Base-by-base conservation (phyloP, 1,139 yeast genomes). In the Suhomyces maxii region DNA sequence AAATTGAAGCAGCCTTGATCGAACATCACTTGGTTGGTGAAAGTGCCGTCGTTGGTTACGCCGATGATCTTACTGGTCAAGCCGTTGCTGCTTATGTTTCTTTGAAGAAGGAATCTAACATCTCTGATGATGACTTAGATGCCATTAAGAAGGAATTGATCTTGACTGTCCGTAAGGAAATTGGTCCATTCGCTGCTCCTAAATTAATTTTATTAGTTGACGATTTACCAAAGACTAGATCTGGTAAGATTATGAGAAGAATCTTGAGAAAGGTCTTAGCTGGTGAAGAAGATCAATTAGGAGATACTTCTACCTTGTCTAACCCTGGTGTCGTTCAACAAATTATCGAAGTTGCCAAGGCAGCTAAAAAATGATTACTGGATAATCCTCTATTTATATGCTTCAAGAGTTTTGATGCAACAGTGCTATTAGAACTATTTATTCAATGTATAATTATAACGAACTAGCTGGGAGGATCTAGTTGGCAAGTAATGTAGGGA, bases 121-220 rank as follows among this genome's bases (percentile, higher is more conserved):
- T 65, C 32, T 57, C 65, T 10, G 66, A 67, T 28, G 81, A 73
- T 44, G 83, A 78, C 49, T 55, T 73, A 46, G 80, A 74, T 37
- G 76, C 77, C n/a, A 71, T 82, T 55, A 84, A 84, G 64, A 84
- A 83, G 63, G 90, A 84, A 64, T 74, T 86, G 62, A 74, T 85
- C 47, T 67, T 84, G 57, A 84, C 89, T 14, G 91, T 86, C 34
- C 75, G 93, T 63, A 84, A 83, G 63, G 91, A 85, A 65, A 86
- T 86, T 61, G 93, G 93, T 26, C 91, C 93, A 43, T 86, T 86
- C 66, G 93, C 93, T 31, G 89, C 93, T 34, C 93, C 93, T 44
- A 86, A 86, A 68, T 65, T 82, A 56, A 83, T 85, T 56, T 73
- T 85, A 49, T 68, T 86, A 48, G 89, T 86, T 47, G 86, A 84